Evolutionary conservation across 2,329 filamentous ascomycete species (phyloP), one percentile per base, ranked within the genome.

Genomic region (Cyphellophora europaea): DNA sequence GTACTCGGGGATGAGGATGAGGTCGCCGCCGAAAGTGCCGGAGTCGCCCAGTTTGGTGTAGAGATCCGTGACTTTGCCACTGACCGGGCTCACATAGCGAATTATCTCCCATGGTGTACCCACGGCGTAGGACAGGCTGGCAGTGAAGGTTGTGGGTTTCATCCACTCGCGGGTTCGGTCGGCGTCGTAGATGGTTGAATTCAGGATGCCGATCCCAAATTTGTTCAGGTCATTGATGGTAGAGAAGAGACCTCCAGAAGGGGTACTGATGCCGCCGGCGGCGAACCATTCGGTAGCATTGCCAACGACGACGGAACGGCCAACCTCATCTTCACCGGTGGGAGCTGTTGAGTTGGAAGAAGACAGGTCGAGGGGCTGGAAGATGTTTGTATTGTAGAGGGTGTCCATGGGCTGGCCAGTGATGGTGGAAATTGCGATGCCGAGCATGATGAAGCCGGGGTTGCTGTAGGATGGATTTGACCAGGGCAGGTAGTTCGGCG

Each of bases 391-490:
- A n/a, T 58, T 47, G 8, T 63, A 53, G 3, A 67, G 51, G 2
- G 66, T 51, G 1, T 53, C 49, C 12, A 64, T 61, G 0, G 58
- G 43, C 30, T 56, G 57, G 3, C 61, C 59, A 1, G 62, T 65
- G 0, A 65, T 55, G 5, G 56, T 57, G 39, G 70, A 63, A 1
- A 73, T 52, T 0, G 63, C 63, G 1, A 64, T 50, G 2, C 63
- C 65, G 1, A 72, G 56, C 2, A 70, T 38, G 1, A 59, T 51
- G 13, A 66, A 65, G 1, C 57, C 67, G 3, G 62, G 51, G 42
- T 73, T 71, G 17, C 67, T 66, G 48, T 74, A 74, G 3, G 59
- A 53, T 0, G 69, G 66, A 3, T 54, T 62, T 0, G 59, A 56
- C 42, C 63, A 67, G 0, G 68, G 60, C 0, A 52, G 47, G 33